A percentile compares a stretch with the other conserved stretches of the same genome.
Evolutionary conservation across 2,329 filamentous ascomycete genomes (phyloP).

Genomic region (Elsinoe fawcettii): DNA sequence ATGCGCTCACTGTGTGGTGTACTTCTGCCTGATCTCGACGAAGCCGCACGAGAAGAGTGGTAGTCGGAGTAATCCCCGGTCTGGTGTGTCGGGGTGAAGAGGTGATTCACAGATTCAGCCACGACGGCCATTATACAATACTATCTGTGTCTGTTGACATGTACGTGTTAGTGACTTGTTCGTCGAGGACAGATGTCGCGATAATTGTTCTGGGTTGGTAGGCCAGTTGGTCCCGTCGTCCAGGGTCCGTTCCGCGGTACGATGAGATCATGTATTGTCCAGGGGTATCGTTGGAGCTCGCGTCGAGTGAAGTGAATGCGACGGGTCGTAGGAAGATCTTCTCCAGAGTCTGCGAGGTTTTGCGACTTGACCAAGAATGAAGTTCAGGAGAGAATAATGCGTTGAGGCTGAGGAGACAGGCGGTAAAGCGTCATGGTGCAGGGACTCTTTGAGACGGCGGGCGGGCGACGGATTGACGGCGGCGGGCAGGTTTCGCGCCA

Average conservation of each 20-base stretch:
- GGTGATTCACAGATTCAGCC: slow-evolving; percentile 66
- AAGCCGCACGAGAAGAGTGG: slow-evolving; percentile 1
- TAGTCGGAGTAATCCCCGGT: slow-evolving; percentile 11
- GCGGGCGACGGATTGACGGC: not conserved
- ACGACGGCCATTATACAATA: slow-evolving; percentile 32
- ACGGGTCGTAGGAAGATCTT: not conserved
- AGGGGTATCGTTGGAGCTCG: not conserved
- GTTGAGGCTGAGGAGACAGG: slow-evolving; percentile 16
- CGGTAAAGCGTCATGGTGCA: slow-evolving; percentile 16
- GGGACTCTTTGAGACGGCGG: not conserved
- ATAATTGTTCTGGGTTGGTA: not conserved
- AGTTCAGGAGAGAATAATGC: slow-evolving; percentile 1
- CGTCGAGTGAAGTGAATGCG: not conserved
- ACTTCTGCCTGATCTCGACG: slow-evolving; percentile 11
- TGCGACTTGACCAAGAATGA: not conserved
- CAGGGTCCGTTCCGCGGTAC: slow-evolving; percentile 14
- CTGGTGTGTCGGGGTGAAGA: slow-evolving; percentile 30
- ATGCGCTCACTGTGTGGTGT: slow-evolving; percentile 7
- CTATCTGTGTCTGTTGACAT: not conserved
- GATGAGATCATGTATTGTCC: slow-evolving; percentile 14
- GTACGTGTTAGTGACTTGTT: slow-evolving; percentile 5
- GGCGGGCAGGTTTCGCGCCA: slow-evolving; percentile 2
- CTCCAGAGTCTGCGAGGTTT: not conserved
- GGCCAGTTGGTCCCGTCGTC: slow-evolving; percentile 4
- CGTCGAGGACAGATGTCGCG: not conserved